Conservation (phyloP, 805 yeast genomes). For the Kuraishia borneana region DNA sequence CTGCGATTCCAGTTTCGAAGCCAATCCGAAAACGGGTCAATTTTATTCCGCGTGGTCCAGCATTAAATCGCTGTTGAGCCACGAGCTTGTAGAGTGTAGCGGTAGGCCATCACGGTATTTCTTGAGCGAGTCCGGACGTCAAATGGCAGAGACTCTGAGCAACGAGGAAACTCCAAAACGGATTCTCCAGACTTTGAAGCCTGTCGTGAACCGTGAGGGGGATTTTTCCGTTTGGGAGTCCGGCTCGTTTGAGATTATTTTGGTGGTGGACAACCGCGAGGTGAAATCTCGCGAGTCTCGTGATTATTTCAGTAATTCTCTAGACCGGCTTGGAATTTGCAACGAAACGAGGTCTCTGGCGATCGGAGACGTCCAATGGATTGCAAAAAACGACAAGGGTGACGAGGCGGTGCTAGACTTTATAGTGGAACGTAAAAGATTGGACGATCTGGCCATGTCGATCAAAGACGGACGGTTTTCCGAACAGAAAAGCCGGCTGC, state of each 20-base stretch:
- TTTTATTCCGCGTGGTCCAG: slow-evolving; percentile 71
- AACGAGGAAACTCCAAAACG: slow-evolving; percentile 24
- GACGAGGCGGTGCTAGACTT: slow-evolving; percentile 64
- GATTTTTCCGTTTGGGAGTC: slow-evolving; percentile 48
- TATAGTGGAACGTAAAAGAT: slow-evolving; percentile 82
- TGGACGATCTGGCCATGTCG: slow-evolving; percentile 76
- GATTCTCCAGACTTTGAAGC: background rate
- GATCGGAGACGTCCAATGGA: slow-evolving; percentile 86
- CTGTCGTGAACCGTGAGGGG: background rate
- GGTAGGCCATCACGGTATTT: slow-evolving; percentile 53
- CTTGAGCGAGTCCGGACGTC: slow-evolving; percentile 61
- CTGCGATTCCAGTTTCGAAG: slow-evolving; percentile 45
- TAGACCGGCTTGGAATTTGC: slow-evolving; percentile 35
- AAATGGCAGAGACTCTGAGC: slow-evolving; percentile 46
- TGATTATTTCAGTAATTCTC: slow-evolving; percentile 50
- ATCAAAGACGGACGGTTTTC: slow-evolving; percentile 80
- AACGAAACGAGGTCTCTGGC: slow-evolving; percentile 49
- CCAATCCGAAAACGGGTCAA: slow-evolving; percentile 50
- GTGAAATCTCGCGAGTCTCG: slow-evolving; percentile 58
- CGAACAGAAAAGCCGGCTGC: slow-evolving; percentile 77
- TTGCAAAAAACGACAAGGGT: slow-evolving; percentile 52
- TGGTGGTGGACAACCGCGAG: slow-evolving; percentile 77
- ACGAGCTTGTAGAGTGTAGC: slow-evolving; percentile 41
- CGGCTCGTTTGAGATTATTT: slow-evolving; percentile 44
- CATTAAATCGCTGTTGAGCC: slow-evolving; percentile 47